Base-by-base conservation (phyloP, 106 monocot species). In the Triglochin maritima region DNA sequence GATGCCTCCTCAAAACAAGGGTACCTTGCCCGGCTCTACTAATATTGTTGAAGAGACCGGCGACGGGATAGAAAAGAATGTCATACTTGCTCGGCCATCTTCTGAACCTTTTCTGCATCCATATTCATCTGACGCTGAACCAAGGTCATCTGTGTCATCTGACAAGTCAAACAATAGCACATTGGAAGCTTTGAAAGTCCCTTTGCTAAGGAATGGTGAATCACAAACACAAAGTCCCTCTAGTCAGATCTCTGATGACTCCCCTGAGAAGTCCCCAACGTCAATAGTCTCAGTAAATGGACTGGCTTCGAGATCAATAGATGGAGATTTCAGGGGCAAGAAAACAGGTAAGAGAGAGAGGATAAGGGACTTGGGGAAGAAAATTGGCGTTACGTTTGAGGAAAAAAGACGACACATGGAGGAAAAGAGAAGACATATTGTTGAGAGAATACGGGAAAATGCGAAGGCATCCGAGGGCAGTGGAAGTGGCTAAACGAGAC, bases 281-380 rank as follows among this genome's bases (percentile, higher is more conserved):
- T 49, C 48, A 17, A 64, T 15, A 46, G 64, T 64, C 49, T 45
- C 48, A 49, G n/a, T 48, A 49, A 5, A 47, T 49, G 64, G 46
- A 49, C 47, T 4, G 16, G 5, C 64, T 14, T 12, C 46, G 15
- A 64, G 49, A 48, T 49, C 16, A 5, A 44, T 56, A 9, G 68
- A 68, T 11, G 56, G 46, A 8, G 68, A 68, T 64, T 6, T 11
- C 7, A 84, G 76, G 69, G 58, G 70, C 54, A 94, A 77, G 78
- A 76, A 62, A 3, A 29, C 29, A 29, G 79, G 85, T 17, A 79
- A 81, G 54, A 81, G 81, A 50, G 85, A 81, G 14, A 82, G 65
- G 49, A 90, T 95, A 84, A 60, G 78, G 81, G 94, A 90, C 68
- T 60, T 90, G 5, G 79, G 90, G 17, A 95, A 78, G 83, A 90